Base-by-base conservation (phyloP, 352 stramenopile genomes). In the Achlya hypogyna region DNA sequence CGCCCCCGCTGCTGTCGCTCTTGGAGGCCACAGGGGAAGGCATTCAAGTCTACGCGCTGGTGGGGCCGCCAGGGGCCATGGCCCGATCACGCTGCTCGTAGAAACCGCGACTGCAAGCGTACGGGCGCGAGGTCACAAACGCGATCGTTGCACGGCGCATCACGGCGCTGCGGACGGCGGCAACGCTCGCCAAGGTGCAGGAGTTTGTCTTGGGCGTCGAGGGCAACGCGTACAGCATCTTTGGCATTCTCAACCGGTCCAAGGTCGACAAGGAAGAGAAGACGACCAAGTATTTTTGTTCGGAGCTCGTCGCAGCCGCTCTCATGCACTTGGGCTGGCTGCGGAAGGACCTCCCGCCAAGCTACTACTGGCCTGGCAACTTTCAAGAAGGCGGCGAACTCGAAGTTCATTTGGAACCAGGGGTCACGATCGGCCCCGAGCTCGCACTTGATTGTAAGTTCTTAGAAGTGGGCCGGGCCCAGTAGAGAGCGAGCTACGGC, bases 271-370 rank as follows among this genome's bases (percentile, higher is more conserved):
- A 71, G n/a, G 60, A 71, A 67, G 64, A 70, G n/a, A 70, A 70
- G 42, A 64, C 87, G 65, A 80, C 78, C 43, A 92, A 92, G 71
- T 94, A 91, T 59, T 92, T 94, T 74, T 94, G 85, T 60, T 94
- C 85, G 16, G 90, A 83, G 38, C 74, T 94, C 10, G 85, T 82
- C 14, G 85, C 85, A 5, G 81, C 83, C n/a, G 78, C 83, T 12
- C 78, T 89, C 52, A 91, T 91, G 63, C 75, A 92, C 18, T 31
- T 94, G 5, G 83, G 83, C 0, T 94, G 85, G 85, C 66, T 94
- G 32, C 52, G 86, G 6, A 90, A 82, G 1, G 86, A 66, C 23
- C 79, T 81, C 18, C 85, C 79, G 29, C 77, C 79, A 5, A 91
- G 77, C 34, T 89, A 87, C 34, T 94, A 91, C 62, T 94, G 85